Base-by-base conservation (phyloP, 306 rosid species). In the Cicer pinnatifidum region DNA sequence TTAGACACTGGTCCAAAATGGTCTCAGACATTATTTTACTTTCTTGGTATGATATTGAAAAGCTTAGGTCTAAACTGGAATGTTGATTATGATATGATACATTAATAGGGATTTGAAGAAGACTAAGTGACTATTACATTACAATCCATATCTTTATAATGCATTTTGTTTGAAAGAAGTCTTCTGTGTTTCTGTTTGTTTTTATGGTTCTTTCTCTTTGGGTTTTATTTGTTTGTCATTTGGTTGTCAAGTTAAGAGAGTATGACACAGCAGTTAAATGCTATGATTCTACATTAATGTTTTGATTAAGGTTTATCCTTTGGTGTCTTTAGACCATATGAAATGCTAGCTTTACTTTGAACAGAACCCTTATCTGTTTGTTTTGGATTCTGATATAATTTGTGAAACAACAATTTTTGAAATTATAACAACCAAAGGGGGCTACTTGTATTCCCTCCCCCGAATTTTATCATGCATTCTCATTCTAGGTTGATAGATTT, bases 31-130 rank as follows among this genome's bases (percentile, higher is more conserved):
- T 58, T 19, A 11, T 70, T 69, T 44, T 40, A 16, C 77, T 16
- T 60, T 11, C 40, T 9, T 53, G 28, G 10, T 62, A 58, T 72
- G 44, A 65, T 48, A 28, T 59, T 45, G 66, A 71, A 54, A 62
- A 71, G 47, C 75, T 70, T 43, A 56, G 17, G 63, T 64, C 48
- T 75, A 64, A 78, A 75, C 48, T 58, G 41, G 59, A 54, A 17
- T 51, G 69, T 66, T 58, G 39, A 51, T 71, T 57, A 43, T 38
- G 38, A 19, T 33, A 59, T 7, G 11, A 33, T 12, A 35, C 43
- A 12, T 59, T 6, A 12, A 59, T 59, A 33, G 16, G 66, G 66
- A 59, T 59, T 1, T 11, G 40, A 57, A 57, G 63, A 57, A 2
- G 63, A 57, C 40, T 57, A 10, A 57, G 63, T 57, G 63, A 39